Base-by-base conservation (phyloP, 2,329 filamentous ascomycete species). In the Xylariaceae sp. region DNA sequence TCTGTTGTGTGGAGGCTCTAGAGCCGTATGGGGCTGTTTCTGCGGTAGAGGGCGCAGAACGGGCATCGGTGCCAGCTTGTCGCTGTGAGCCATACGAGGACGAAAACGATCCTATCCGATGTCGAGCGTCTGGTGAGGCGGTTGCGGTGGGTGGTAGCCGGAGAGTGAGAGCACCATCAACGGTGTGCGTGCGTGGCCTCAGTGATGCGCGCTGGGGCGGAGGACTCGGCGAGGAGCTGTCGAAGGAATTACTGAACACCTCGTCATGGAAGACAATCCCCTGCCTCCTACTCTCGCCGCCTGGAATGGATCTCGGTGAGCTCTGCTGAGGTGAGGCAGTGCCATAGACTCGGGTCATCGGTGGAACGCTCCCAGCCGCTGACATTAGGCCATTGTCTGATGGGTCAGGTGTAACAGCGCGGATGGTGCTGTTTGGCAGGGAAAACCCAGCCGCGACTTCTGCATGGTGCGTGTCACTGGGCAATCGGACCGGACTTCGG, bases 331-430 rank as follows among this genome's bases (percentile, higher is more conserved):
- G 66, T 45, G 75, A 73, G 44, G 62, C 60, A 43, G 68, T 60
- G 46, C 62, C 66, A 48, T 67, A 61, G 45, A 60, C 61, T 48
- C 66, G 69, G 55, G 65, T 54, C 39, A 59, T 49, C 56, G 62
- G 55, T 62, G 59, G 51, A 42, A 57, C 56, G 51, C 45, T 55
- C 44, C 55, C 49, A 47, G 60, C 58, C 17, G 53, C 48, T 22
- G 53, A 41, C 47, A 45, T 43, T 32, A 55, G 53, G 30, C 56
- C 61, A 39, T 65, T 58, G 53, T 77, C 75, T 53, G 64, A 55
- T 39, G 68, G 69, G 39, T 89, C 86, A 57, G 85, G 84, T 54
- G 85, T 87, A 56, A 87, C 82, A 49, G 83, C 72, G 55, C 85
- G 81, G 61, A 85, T 80, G 41, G 78, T 80, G 55, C 31, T 66